Conservation (phyloP, 306 rosid species). For the Cucumis melo region DNA sequence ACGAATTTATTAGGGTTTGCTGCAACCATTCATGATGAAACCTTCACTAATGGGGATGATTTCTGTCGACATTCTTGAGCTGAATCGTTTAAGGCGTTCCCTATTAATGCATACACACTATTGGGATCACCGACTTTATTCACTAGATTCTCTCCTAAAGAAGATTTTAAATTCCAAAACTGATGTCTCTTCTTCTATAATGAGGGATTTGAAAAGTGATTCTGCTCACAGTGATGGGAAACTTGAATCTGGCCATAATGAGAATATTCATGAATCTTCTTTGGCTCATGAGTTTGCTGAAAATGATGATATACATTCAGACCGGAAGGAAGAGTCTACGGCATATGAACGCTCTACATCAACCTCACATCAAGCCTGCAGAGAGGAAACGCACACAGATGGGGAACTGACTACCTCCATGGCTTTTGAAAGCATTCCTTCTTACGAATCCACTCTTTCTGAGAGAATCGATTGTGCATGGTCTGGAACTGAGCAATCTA, state of each 20-base stretch:
- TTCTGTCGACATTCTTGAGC: constrained; percentile 48
- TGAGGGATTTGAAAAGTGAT: constrained; percentile 27
- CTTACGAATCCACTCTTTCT: constrained; percentile 60
- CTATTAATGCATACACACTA: constrained; percentile 69
- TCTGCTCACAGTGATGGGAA: constrained; percentile 26
- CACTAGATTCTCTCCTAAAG: constrained; percentile 49
- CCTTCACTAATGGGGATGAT: constrained; percentile 26
- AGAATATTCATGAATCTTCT: constrained; percentile 19
- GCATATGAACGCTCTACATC: constrained; percentile 17
- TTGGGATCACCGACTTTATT: constrained; percentile 77
- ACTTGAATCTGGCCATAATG: constrained; percentile 18
- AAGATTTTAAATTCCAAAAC: constrained; percentile 26
- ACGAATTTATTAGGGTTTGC: constrained; percentile 25
- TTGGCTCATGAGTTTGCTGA: constrained; percentile 25
- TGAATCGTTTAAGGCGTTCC: constrained; percentile 68
- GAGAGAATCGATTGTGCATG: constrained; percentile 93
- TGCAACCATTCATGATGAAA: constrained; percentile 39
- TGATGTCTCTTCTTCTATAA: constrained; percentile 20
- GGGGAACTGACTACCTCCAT: constrained; percentile 19
- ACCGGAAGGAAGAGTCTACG: constrained; percentile 16
- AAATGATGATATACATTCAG: constrained; percentile 21
- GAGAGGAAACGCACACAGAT: constrained; percentile 35
- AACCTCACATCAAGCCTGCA: constrained; percentile 9
- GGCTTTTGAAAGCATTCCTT: constrained; percentile 19
- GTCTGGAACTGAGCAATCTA: constrained; percentile 66